Evolutionary conservation across 2,329 filamentous ascomycete genomes (phyloP), one percentile per base, ranked within the genome.

Genomic region (Graphiopsis chlorocephala): DNA sequence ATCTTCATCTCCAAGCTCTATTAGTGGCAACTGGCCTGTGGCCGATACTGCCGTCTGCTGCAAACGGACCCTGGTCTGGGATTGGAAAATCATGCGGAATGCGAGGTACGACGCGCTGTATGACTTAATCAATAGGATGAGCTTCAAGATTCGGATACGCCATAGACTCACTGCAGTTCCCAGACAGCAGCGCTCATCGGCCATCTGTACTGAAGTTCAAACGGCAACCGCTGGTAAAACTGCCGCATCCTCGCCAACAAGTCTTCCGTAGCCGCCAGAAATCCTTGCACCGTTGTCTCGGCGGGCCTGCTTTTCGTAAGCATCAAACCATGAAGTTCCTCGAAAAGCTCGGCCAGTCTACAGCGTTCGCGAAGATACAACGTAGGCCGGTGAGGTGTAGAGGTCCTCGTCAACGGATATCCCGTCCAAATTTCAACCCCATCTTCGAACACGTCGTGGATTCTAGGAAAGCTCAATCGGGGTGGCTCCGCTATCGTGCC

Each of bases 161-260:
- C 4, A 56, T 14, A 20, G 6, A 64, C 66, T 17, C 23, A 67
- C 64, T 67, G 66, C 8, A 67, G n/a, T 35, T 67, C 66, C 66
- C 66, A 67, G 4, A 66, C 52, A 10, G 61, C 61, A 10, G 62
- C 20, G 14, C 66, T 64, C 66, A 67, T 67, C 12, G 66, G 66
- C 66, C 66, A 67, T 20, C 25, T 45, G 11, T 67, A 67, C 17
- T 64, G 60, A 11, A 66, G 25, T 35, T 67, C 64, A 17, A 64
- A 55, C 6, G 66, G 66, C 28, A 67, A 45, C 28, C 56, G 61
- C 11, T 58, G 38, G 25, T 62, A 58, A 61, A 64, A 67, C 15
- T 31, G 42, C n/a, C 59, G 29, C 66, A 67, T 61, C 15, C 33
- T 62, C 4, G 45, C 28, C 20, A 61, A 31, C 2, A 67, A 17